Evolutionary conservation across 768 basidiomycete species (phyloP), one percentile per base, ranked within the genome.

Genomic region (Kwoniella europaea): DNA sequence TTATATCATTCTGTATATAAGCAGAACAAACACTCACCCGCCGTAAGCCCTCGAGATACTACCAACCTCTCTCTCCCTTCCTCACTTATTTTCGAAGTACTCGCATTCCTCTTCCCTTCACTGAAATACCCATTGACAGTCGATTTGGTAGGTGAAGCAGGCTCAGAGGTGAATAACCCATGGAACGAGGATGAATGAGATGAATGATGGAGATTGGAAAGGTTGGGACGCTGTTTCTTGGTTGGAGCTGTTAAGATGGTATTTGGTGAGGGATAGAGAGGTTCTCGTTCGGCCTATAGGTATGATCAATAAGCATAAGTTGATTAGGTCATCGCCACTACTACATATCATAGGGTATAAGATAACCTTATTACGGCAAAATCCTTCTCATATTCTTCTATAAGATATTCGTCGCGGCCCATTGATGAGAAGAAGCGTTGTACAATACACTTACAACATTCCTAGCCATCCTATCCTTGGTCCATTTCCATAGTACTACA

Each of bases 31-130:
- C 10, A 71, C 70, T 66, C 65, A 71, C 70, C 53, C 55, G 0
- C 57, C 70, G 63, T 66, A 71, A 41, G 70, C 61, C 41, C 54
- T 71, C 1, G 70, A 71, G 12, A 71, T 71, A 56, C 53, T 71
- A 18, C 50, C 35, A 71, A 55, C 50, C 59, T 66, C 29, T 71
- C 70, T 20, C 52, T 65, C 15, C 54, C 57, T 44, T 71, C 69
- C 9, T 69, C 62, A 20, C 63, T 65, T 10, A 65, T 24, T 44
- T 24, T 58, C 44, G 63, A 64, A 15, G 20, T 53, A 55, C 67
- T 68, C 2, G 16, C 52, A 9, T 10, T 41, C 41, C 67, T 54
- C 52, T 68, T 56, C 1, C 18, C 10, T 7, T 54, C 59, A 61
- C 44, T 16, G 27, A 50, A 29, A 27, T 35, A 43, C 20, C 27